Conservation (phyloP, 2,329 filamentous ascomycete genomes). For the Diaporthe citri region DNA sequence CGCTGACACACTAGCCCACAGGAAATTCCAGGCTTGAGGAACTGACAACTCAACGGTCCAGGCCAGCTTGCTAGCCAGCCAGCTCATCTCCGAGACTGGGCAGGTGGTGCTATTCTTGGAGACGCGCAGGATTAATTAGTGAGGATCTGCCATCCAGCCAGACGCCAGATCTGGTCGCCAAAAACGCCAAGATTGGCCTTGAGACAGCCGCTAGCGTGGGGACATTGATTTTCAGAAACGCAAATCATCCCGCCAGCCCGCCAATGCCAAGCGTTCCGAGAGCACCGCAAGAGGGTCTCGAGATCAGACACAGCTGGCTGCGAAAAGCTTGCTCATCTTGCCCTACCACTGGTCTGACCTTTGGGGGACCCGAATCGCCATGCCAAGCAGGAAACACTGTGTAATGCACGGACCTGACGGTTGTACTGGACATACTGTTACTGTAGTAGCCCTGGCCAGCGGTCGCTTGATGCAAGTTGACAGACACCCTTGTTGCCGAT, state of each 20-base stretch:
- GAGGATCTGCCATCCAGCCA: constrained; percentile 30
- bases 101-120: constrained; percentile 29
- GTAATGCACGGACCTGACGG: constrained; percentile 7
- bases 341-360: constrained; percentile 10
- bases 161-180: constrained; percentile 25
- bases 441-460: constrained; percentile 1
- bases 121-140: constrained; percentile 20
- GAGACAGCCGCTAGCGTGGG: constrained; percentile 29
- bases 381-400: constrained; percentile 9
- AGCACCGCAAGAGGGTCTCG: background rate
- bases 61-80: constrained; percentile 19
- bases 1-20: constrained; percentile 21
- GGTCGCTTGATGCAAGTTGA: constrained; percentile 25
- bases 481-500: constrained; percentile 32
- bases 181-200: constrained; percentile 21
- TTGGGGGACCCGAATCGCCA: background rate
- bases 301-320: background rate
- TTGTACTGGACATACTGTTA: background rate
- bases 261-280: constrained; percentile 16
- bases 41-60: constrained; percentile 19
- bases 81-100: constrained; percentile 24
- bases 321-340: constrained; percentile 23
- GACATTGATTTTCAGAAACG: constrained; percentile 10
- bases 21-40: constrained; percentile 9
- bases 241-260: background rate